These are phyloP conservation scores for Pulveroboletus sp. DNA, from an alignment of 768 basidiomycete species.

Conservation along the genomic window DNA sequence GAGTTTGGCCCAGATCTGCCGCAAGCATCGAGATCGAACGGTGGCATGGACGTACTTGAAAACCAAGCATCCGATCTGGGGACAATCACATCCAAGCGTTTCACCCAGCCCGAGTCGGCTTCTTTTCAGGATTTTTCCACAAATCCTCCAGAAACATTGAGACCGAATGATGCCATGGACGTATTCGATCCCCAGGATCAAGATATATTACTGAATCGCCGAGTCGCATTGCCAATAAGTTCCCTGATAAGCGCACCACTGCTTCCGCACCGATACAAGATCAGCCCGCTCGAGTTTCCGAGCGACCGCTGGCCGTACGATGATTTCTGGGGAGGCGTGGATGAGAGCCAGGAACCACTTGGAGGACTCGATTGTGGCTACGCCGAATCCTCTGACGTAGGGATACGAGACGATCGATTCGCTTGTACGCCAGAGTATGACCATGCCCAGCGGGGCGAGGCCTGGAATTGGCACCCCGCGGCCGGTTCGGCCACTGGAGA, in stretches of 20 bases:
- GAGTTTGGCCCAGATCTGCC: not conserved
- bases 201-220: not conserved
- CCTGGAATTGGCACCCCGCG: slow-evolving; percentile 3
- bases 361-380: not conserved
- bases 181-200: not conserved
- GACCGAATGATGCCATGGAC: not conserved
- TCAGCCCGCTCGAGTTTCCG: slow-evolving; percentile 8
- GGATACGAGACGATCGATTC: not conserved
- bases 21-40: not conserved
- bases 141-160: not conserved
- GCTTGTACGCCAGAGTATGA: not conserved
- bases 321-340: not conserved
- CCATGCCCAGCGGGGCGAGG: not conserved
- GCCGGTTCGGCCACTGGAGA: slow-evolving; percentile 1
- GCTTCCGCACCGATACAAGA: slow-evolving; percentile 10
- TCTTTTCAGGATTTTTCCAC: not conserved
- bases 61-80: not conserved
- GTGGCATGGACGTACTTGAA: not conserved
- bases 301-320: slow-evolving; percentile 11
- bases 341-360: not conserved
- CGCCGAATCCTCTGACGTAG: not conserved
- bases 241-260: slow-evolving; percentile 5
- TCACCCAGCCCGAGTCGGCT: slow-evolving; percentile 2
- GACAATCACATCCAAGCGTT: slow-evolving; percentile 13
- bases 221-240: slow-evolving; percentile 1